Percentiles rank a stretch among this genome's conserved stretches.
These are phyloP conservation scores for Beauveria medogensis DNA, from an alignment of 2,329 filamentous ascomycete genomes.

Conservation along the genomic window DNA sequence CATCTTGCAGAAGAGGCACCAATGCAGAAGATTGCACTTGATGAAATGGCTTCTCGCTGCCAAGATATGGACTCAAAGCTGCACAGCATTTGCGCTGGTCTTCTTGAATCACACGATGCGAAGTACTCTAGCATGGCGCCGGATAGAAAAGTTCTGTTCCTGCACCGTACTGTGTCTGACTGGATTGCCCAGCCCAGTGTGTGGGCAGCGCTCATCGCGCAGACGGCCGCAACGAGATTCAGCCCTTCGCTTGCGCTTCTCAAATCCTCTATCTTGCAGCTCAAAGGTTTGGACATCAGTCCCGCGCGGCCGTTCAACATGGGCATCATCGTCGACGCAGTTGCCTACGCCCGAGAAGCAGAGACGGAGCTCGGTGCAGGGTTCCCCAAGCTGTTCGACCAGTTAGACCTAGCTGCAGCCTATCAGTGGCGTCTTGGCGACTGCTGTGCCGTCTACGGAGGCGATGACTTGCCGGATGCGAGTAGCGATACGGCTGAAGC, in stretches of 20 bases:
- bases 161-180: conserved; percentile 7
- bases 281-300: neutral
- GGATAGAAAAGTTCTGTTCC: neutral
- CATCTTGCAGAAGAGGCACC: neutral
- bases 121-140: conserved; percentile 2
- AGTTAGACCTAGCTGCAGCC: neutral
- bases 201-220: neutral
- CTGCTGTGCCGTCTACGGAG: neutral
- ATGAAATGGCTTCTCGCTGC: neutral
- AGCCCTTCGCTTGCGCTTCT: conserved; percentile 1
- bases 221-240: neutral
- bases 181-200: neutral
- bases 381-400: neutral
- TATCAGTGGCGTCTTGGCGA: conserved; percentile 3
- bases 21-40: neutral
- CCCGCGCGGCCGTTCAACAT: neutral
- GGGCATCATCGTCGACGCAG: neutral
- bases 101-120: neutral
- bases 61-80: neutral
- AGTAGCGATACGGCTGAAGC: neutral
- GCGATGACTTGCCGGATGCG: neutral
- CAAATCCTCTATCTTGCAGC: neutral
- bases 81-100: neutral
- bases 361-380: neutral
- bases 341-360: neutral